A percentile compares a stretch with the other conserved stretches of the same genome.
phyloP scores from a whole-genome alignment of 2,329 filamentous ascomycete genomes.

The Penicillium sp. region DNA sequence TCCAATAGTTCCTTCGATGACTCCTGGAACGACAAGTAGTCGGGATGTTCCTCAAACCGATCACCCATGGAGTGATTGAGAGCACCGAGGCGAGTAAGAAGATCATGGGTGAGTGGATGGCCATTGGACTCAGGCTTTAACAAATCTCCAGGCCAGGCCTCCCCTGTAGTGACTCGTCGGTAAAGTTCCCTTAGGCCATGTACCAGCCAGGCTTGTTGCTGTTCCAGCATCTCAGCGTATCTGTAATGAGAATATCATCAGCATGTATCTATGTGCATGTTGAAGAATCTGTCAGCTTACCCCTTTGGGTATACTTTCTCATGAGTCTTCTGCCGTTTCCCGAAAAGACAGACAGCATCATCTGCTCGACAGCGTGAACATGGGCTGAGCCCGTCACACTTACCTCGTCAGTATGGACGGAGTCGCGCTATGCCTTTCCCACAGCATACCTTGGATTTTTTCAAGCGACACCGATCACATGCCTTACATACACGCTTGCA shows the following conservation, averaged over 20 bases:
- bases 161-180: conserved; percentile 50
- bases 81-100: conserved; percentile 59
- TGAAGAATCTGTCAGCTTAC: conserved; percentile 40
- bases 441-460: conserved; percentile 62
- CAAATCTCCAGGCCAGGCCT: conserved; percentile 56
- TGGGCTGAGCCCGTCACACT: conserved; percentile 62
- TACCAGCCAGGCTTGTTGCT: conserved; percentile 63
- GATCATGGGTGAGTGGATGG: conserved; percentile 63
- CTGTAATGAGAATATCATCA: conserved; percentile 33
- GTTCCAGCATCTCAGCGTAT: conserved; percentile 67
- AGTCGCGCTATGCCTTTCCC: conserved; percentile 10
- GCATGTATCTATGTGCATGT: not conserved
- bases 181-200: conserved; percentile 62
- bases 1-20: not conserved
- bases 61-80: conserved; percentile 55
- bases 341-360: conserved; percentile 65
- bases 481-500: conserved; percentile 66
- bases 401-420: conserved; percentile 6
- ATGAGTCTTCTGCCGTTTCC: conserved; percentile 64
- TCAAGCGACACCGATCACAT: conserved; percentile 64
- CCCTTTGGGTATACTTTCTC: conserved; percentile 68
- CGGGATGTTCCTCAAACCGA: not conserved
- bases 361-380: conserved; percentile 64
- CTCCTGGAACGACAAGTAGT: not conserved
- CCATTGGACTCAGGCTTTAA: conserved; percentile 54